Evolutionary conservation across 805 yeast genomes (phyloP), one percentile per base, ranked within the genome.

Genomic region (Limtongia smithiae): DNA sequence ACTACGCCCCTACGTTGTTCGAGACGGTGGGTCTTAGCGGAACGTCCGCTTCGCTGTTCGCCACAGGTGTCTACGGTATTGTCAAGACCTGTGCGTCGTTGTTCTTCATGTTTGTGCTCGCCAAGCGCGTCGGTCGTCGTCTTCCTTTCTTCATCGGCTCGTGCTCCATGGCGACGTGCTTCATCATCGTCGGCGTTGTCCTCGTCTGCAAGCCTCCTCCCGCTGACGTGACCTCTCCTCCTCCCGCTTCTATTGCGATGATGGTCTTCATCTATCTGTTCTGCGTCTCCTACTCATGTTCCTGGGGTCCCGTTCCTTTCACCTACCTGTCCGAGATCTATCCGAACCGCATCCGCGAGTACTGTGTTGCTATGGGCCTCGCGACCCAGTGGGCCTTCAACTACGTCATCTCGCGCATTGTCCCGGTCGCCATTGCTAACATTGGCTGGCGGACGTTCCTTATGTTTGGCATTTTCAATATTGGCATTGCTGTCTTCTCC

Each of bases 21-120:
- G 62, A 69, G 37, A 65, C 73, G 6, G 70, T 77, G 55, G 80
- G 79, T 28, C 68, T 78, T 44, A 60, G 69, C 3, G 79, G 77
- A 51, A 73, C 47, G 2, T 38, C 50, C 11, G 39, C 57, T 4
- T 41, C 48, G 17, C 41, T 52, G 5, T 45, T 57, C 28, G 60
- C 58, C 5, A 48, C 59, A 20, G 60, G 60, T 39, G 41, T 50
- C 12, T 51, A 56, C 31, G 60, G 59, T 2, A 41, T 54, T 32
- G 53, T 54, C 34, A 54, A 56, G 43, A 49, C 55, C 17, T 43
- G 41, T n/a, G 36, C 50, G 11, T 56, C 65, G 17, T 46, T 62
- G 43, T 17, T 54, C 21, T 59, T 57, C 15, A 45, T 57, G 22
- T 42, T 62, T 27, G 51, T 62, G 40, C 49, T 58, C 9, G 60